Base-by-base conservation (phyloP, 2,329 filamentous ascomycete species). In the Blastomyces silverae region DNA sequence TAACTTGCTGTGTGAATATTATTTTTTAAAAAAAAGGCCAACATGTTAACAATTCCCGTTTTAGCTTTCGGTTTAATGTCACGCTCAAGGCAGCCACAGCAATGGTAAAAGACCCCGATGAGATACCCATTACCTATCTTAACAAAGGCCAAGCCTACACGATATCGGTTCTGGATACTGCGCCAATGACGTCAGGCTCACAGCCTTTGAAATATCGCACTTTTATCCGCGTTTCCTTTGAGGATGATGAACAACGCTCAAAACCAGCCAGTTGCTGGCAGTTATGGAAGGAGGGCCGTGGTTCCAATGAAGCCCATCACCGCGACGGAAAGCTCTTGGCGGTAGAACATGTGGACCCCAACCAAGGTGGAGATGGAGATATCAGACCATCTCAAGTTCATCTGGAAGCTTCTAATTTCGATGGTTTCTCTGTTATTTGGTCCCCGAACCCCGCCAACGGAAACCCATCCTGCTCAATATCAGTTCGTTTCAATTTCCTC, bases 111-210 rank as follows among this genome's bases (percentile, higher is more conserved):
- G 68, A 71, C 22, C 58, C 68, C 4, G 89, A 95, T 66, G 93
- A 97, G 75, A 95, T 97, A 31, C 94, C 94, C 0, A 86, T 97
- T n/a, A 97, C 93, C 0, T 99, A 99, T 74, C 84, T 99, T 22
- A 99, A 99, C 80, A 97, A 97, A 77, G 92, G 93, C 31, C 93
- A 97, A 75, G 91, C 92, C 20, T 99, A 99, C 75, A 90, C 90
- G 0, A 81, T 99, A 22, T 89, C 90, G 2, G 84, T 99, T 37
- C 81, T 89, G 58, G 94, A 99, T 73, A 94, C 89, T 0, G 81
- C 82, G 6, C 85, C 89, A 1, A 80, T 83, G 1, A 78, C 87
- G 4, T 82, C 85, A 2, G 79, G 84, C 44, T 75, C 80, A 0
- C 83, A 83, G 4, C 87, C 86, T 10, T 81, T 88, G 17, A 89